Evolutionary conservation across 345 rosid species (phyloP).

Genomic region (Punica granatum): DNA sequence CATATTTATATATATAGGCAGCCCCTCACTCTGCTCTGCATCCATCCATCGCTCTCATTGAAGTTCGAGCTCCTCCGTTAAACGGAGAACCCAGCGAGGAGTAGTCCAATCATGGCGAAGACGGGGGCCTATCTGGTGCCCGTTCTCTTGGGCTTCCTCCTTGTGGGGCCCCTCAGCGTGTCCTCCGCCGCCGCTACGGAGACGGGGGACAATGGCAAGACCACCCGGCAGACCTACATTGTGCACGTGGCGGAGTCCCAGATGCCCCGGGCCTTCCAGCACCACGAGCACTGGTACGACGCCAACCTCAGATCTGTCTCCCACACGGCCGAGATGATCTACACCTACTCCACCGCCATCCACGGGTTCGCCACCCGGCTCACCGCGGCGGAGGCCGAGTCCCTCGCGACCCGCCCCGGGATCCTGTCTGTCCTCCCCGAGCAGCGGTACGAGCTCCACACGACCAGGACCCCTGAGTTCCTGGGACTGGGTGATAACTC

Average conservation of each 20-base stretch:
- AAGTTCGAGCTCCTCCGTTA: background rate
- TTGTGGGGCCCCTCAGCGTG: constrained; percentile 19
- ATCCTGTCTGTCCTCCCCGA: constrained; percentile 43
- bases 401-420: constrained; percentile 34
- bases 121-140: background rate
- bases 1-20: background rate
- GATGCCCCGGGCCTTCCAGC: constrained; percentile 57
- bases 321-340: constrained; percentile 40
- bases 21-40: background rate
- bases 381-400: constrained; percentile 32
- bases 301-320: constrained; percentile 62
- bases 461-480: constrained; percentile 55
- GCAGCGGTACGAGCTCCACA: constrained; percentile 46
- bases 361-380: constrained; percentile 56
- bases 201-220: constrained; percentile 1
- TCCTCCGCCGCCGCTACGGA: constrained; percentile 15
- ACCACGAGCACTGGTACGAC: constrained; percentile 74
- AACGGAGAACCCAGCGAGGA: background rate
- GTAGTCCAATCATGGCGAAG: background rate
- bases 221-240: constrained; percentile 51
- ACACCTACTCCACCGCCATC: constrained; percentile 44
- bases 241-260: constrained; percentile 77
- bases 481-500: constrained; percentile 37
- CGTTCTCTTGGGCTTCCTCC: constrained; percentile 14
- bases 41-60: background rate